Percentiles rank a stretch among this genome's conserved stretches.
phyloP scores from a whole-genome alignment of 2,329 filamentous ascomycete species.

The Rutstroemia sp. region DNA sequence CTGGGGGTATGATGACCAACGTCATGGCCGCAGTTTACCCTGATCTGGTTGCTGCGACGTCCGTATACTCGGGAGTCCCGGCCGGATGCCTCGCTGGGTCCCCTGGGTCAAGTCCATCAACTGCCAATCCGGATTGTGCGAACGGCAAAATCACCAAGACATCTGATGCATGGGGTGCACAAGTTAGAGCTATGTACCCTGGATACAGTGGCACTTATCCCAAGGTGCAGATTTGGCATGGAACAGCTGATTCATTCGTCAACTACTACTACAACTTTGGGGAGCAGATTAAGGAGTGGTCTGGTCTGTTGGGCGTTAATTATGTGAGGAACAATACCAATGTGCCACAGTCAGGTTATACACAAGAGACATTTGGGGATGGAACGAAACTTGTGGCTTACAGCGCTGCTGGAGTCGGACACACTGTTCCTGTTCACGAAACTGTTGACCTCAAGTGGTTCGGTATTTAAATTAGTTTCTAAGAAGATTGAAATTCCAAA shows the following conservation, averaged over 20 bases:
- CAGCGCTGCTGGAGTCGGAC: conserved; percentile 26
- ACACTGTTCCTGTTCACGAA: conserved; percentile 27
- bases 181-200: conserved; percentile 5
- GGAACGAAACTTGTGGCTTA: conserved; percentile 29
- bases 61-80: conserved; percentile 37
- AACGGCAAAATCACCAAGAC: conserved; percentile 22
- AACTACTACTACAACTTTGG: conserved; percentile 32
- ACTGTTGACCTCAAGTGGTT: conserved; percentile 24
- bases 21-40: conserved; percentile 41
- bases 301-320: conserved; percentile 31
- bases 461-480: conserved; percentile 4
- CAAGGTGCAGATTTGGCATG: conserved; percentile 28
- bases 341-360: no score
- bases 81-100: conserved; percentile 36
- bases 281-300: conserved; percentile 40
- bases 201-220: no score
- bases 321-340: no score
- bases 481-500: no score
- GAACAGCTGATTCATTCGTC: conserved; percentile 33
- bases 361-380: conserved; percentile 24
- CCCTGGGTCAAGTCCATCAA: conserved; percentile 17
- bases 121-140: conserved; percentile 46
- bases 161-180: conserved; percentile 40
- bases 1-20: conserved; percentile 33
- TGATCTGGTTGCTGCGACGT: conserved; percentile 38